These are phyloP conservation scores for Zygosaccharomyces bailii DNA, from an alignment of 805 yeast genomes.

Conservation along the genomic window DNA sequence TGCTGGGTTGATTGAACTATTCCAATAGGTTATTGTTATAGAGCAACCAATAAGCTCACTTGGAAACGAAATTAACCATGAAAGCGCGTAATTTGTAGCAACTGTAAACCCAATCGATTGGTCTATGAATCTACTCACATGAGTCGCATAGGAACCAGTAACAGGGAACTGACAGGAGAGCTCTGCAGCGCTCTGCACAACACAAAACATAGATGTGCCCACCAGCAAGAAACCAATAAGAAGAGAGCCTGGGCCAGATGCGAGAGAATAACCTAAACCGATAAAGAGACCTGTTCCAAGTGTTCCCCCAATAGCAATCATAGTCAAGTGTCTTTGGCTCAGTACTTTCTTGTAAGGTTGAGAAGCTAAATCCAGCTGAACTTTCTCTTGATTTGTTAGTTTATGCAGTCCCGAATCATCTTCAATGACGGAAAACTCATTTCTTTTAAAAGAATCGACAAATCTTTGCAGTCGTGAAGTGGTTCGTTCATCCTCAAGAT, in stretches of 20 bases:
- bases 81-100: conserved; percentile 54
- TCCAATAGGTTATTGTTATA: conserved; percentile 52
- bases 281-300: conserved; percentile 76
- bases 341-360: conserved; percentile 56
- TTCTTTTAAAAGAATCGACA: conserved; percentile 49
- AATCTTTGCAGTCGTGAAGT: conserved; percentile 40
- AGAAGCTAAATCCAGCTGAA: conserved; percentile 44
- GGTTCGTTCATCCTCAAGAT: too few species aligned
- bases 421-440: conserved; percentile 34
- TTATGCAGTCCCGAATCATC: conserved; percentile 40
- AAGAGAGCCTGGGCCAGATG: conserved; percentile 67
- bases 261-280: conserved; percentile 62
- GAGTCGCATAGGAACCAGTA: conserved; percentile 61
- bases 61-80: conserved; percentile 51
- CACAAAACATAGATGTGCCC: conserved; percentile 54
- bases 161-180: conserved; percentile 58
- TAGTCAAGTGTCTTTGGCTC: conserved; percentile 54
- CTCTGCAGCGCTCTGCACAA: conserved; percentile 62
- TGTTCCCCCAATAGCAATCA: conserved; percentile 70
- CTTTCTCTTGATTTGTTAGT: conserved; percentile 46
- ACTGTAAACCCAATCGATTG: conserved; percentile 62
- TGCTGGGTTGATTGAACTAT: conserved; percentile 43
- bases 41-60: conserved; percentile 52
- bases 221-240: conserved; percentile 52
- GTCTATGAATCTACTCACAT: conserved; percentile 55